Base-by-base conservation (phyloP, 2,329 filamentous ascomycete genomes). In the Arthrobotrys sinensis region DNA sequence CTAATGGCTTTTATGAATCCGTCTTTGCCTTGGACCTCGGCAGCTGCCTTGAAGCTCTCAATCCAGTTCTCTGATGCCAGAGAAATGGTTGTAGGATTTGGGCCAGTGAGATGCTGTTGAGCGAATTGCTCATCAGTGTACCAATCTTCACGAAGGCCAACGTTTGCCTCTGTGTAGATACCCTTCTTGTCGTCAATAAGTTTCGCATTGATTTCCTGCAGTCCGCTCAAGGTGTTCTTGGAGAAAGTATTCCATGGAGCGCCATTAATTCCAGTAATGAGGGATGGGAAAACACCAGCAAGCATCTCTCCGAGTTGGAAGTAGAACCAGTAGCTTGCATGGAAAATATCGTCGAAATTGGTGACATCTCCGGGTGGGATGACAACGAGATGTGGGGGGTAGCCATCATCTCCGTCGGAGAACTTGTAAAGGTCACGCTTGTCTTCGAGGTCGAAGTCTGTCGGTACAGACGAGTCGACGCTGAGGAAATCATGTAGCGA, bases 1-100 rank as follows among this genome's bases (percentile, higher is more conserved):
- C 87, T 82, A 81, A 86, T 84, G 1, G 82, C 81, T 24, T 81
- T 81, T 62, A 87, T 86, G 78, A 86, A 88, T 4, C 83, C 50
- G 4, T 16, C 12, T n/a, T 36, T 62, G 10, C 52, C 43, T 36
- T 40, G 28, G 1, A 3, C 53, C 50, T 64, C 81, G 80, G 81
- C 81, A 28, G n/a, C 12, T 68, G 43, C 6, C 53, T 36, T 24
- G 71, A 57, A 21, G 80, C 81, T 4, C 50, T 36, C 21, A 52
- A 80, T 60, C 81, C 80, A 82, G 11, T 73, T 55, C 1, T 66
- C 60, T 8, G 75, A 52, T 12, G 80, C 81, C 0, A 64, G 14
- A n/a, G 53, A 34, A 28, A 53, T 57, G 28, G 82, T 82, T 1
- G 81, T 81, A 5, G 82, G 82, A 68, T 82, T 85, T 8, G 84